A percentile compares a stretch with the other conserved stretches of the same genome.
Evolutionary conservation across 2,329 filamentous ascomycete species (phyloP).

Genomic region (Penicillium crustosum): DNA sequence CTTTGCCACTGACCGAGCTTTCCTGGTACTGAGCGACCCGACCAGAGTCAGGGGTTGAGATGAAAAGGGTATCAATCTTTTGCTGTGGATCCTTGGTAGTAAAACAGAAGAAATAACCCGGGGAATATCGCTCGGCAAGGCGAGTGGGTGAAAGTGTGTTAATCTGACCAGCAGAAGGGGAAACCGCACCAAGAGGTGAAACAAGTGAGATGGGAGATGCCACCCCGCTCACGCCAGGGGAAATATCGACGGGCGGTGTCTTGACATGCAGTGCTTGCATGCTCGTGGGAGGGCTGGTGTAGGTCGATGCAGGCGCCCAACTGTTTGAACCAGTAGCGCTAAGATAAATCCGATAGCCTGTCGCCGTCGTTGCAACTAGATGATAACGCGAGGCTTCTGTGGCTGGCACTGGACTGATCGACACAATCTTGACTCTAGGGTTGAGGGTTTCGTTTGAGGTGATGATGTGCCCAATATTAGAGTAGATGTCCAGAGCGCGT

Average conservation of each 20-base stretch:
- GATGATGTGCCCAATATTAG: constrained; percentile 83
- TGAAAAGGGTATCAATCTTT: constrained; percentile 69
- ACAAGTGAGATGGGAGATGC: constrained; percentile 20
- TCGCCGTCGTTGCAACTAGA: constrained; percentile 85
- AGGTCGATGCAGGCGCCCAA: constrained; percentile 55
- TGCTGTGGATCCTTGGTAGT: constrained; percentile 62
- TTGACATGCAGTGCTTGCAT: constrained; percentile 99
- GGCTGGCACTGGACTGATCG: constrained; percentile 82
- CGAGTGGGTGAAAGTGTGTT: constrained; percentile 44
- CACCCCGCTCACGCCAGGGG: constrained; percentile 16
- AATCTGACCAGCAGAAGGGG: constrained; percentile 43
- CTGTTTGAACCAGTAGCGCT: constrained; percentile 77
- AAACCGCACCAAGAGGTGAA: constrained; percentile 29
- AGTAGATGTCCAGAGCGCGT: constrained; percentile 54
- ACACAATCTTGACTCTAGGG: constrained; percentile 70
- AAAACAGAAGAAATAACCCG: constrained; percentile 89
- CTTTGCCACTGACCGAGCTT: constrained; percentile 57
- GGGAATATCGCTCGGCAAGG: constrained; percentile 62
- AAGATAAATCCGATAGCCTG: constrained; percentile 86
- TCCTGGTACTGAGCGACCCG: constrained; percentile 64
- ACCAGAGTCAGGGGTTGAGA: constrained; percentile 83
- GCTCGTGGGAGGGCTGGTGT: constrained; percentile 74
- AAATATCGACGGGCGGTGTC: constrained; percentile 67
- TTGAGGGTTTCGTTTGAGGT: constrained; percentile 68
- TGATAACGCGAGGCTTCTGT: constrained; percentile 80